phyloP scores from a whole-genome alignment of 2,329 filamentous ascomycete species.

The Clonostachys rhizophaga region DNA sequence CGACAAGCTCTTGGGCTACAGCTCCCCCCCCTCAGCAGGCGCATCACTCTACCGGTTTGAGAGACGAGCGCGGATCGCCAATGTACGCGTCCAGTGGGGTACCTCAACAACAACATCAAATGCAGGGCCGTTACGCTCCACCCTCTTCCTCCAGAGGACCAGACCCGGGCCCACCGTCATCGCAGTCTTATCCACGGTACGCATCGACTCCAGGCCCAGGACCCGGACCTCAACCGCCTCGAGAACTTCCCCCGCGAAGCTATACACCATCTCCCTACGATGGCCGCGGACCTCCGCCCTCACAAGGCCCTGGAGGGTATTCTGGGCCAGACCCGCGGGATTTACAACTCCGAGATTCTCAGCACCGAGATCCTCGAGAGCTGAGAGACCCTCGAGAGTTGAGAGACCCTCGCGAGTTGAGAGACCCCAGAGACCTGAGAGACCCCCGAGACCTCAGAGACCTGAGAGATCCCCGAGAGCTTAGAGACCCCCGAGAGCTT shows the following conservation, averaged over 20 bases:
- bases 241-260: slow-evolving; percentile 13
- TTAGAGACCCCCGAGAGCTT: slow-evolving; percentile 9
- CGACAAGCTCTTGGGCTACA: slow-evolving; percentile 22
- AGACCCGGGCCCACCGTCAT: slow-evolving; percentile 30
- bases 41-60: slow-evolving; percentile 24
- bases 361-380: slow-evolving; percentile 15
- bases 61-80: slow-evolving; percentile 29
- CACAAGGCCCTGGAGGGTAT: slow-evolving; percentile 5
- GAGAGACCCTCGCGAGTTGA: slow-evolving; percentile 12
- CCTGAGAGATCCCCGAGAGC: slow-evolving; percentile 3
- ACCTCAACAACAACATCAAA: slow-evolving; percentile 20
- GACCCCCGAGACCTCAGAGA: neutral
- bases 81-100: slow-evolving; percentile 21
- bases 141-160: slow-evolving; percentile 31
- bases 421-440: no score
- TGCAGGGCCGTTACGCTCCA: slow-evolving; percentile 26
- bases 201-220: slow-evolving; percentile 33
- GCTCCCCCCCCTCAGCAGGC: slow-evolving; percentile 12
- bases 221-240: neutral
- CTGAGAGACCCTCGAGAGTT: slow-evolving; percentile 7
- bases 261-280: slow-evolving; percentile 42
- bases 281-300: slow-evolving; percentile 27
- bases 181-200: slow-evolving; percentile 37
- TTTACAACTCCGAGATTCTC: slow-evolving; percentile 10
- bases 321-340: slow-evolving; percentile 12